Evolutionary conservation across 352 stramenopile species (phyloP), one percentile per base, ranked within the genome.

Genomic region (Halophytophthora batemanensis): DNA sequence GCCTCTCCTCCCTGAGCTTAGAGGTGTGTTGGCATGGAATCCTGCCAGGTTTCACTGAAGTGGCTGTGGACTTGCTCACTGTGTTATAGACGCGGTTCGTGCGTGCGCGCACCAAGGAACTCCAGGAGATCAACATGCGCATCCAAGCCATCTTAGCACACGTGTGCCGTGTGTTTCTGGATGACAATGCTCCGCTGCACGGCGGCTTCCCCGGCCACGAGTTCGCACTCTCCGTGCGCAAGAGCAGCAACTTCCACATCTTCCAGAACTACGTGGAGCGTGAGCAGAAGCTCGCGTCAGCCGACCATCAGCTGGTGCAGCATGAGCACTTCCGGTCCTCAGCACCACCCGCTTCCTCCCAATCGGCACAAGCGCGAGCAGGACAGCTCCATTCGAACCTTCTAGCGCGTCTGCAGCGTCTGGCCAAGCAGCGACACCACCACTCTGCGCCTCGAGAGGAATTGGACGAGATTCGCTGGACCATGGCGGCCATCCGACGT

Each of bases 391-490:
- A 59, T n/a, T 43, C 53, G 6, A 50, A 25, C n/a, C 29, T 59
- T 13, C 17, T 31, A 10, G 42, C 57, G 3, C 25, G 45, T 2
- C 23, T 43, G 15, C 38, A 29, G 7, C 28, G 29, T 6, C 17
- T 65, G 13, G 41, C 48, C n/a, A 52, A 59, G 21, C 28, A 64
- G 12, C 29, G 56, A 12, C 51, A 62, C 19, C 21, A 18, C 1
- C 3, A 15, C 3, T 3, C 7, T n/a, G 36, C 36, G 14, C 45
- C 61, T 19, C 13, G 56, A n/a, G 59, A 77, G 21, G 56, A 66
- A 0, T 15, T 82, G 15, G 70, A 80, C 23, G 61, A 85, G 23
- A 82, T 89, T 48, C 71, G 71, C 2, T 91, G 81, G 81, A 88
- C 77, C 1, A 62, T 89, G 44, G 81, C 77, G 6, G 77, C 81